These are phyloP conservation scores for Populus euphratica DNA, from an alignment of 345 rosid species.

Conservation along the genomic window DNA sequence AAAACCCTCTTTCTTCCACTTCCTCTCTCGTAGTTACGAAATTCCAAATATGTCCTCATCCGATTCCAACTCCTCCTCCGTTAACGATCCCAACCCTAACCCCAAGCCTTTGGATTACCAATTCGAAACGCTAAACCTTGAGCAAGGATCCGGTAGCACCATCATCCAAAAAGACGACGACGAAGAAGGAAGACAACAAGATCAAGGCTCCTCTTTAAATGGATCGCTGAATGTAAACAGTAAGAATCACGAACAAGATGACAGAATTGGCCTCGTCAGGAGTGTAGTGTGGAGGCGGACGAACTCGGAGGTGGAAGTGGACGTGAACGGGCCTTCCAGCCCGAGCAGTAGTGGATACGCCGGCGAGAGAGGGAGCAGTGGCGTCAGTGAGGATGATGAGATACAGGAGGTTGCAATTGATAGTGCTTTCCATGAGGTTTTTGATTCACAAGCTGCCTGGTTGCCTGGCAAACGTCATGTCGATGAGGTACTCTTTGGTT, in stretches of 20 bases:
- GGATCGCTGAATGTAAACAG: conserved; percentile 8
- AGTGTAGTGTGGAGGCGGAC: conserved; percentile 31
- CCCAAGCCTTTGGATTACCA: conserved; percentile 13
- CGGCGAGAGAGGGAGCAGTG: conserved; percentile 88
- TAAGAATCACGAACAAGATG: background rate
- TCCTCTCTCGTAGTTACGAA: background rate
- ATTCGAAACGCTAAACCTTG: conserved; percentile 14
- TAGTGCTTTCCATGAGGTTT: conserved; percentile 25
- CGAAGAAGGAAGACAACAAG: background rate
- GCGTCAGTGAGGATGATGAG: conserved; percentile 54
- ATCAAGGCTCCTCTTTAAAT: background rate
- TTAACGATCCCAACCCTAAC: conserved; percentile 12
- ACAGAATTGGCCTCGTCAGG: conserved; percentile 11
- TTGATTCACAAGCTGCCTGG: conserved; percentile 53
- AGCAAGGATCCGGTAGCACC: conserved; percentile 1
- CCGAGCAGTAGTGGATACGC: conserved; percentile 95
- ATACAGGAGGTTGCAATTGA: conserved; percentile 48
- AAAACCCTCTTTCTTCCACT: background rate
- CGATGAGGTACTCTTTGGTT: conserved; percentile 57
- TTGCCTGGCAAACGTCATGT: conserved; percentile 80
- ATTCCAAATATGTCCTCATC: conserved; percentile 17
- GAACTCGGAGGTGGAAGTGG: conserved; percentile 58
- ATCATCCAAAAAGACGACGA: background rate
- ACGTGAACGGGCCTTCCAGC: conserved; percentile 55
- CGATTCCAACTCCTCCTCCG: conserved; percentile 7